A percentile compares a stretch with the other conserved stretches of the same genome.
Conservation (phyloP, 1,284 basidiomycete species). For the Cryptococcus sp. region DNA sequence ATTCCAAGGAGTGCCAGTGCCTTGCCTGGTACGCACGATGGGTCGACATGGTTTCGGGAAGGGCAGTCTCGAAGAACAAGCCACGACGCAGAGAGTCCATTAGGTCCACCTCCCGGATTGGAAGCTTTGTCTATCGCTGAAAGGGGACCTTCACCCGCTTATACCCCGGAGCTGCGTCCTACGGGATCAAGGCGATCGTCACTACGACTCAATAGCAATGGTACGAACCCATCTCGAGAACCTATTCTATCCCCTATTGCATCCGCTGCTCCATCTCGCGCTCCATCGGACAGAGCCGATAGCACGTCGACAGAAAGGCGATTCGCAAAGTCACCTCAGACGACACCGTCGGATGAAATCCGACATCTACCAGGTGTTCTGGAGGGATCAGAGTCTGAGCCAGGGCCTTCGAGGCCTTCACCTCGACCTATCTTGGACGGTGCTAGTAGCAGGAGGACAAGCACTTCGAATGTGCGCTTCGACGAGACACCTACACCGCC, state of each 20-base stretch:
- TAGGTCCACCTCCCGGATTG: slow-evolving; percentile 4
- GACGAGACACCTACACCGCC: background rate
- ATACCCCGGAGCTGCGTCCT: slow-evolving; percentile 23
- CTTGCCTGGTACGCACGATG: slow-evolving; percentile 29
- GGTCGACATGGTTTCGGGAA: slow-evolving; percentile 22
- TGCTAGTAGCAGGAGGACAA: background rate
- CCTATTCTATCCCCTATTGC: slow-evolving; percentile 26
- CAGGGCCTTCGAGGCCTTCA: background rate
- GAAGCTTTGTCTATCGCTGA: slow-evolving; percentile 15
- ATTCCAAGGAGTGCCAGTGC: slow-evolving; percentile 30
- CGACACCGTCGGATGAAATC: background rate
- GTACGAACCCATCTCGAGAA: slow-evolving; percentile 9
- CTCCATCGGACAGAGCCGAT: slow-evolving; percentile 22
- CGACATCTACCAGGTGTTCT: background rate
- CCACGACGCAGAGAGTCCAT: slow-evolving; percentile 1
- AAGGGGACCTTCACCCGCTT: slow-evolving; percentile 46
- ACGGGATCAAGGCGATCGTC: slow-evolving; percentile 7
- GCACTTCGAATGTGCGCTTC: background rate
- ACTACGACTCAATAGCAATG: slow-evolving; percentile 9
- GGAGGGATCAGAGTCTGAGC: background rate
- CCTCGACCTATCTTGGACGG: background rate
- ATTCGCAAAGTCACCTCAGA: background rate
- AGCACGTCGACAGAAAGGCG: slow-evolving; percentile 17
- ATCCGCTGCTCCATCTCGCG: slow-evolving; percentile 22
- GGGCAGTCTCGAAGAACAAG: slow-evolving; percentile 24